phyloP scores from a whole-genome alignment of 2,329 filamentous ascomycete genomes.

The Curvularia sp. region DNA sequence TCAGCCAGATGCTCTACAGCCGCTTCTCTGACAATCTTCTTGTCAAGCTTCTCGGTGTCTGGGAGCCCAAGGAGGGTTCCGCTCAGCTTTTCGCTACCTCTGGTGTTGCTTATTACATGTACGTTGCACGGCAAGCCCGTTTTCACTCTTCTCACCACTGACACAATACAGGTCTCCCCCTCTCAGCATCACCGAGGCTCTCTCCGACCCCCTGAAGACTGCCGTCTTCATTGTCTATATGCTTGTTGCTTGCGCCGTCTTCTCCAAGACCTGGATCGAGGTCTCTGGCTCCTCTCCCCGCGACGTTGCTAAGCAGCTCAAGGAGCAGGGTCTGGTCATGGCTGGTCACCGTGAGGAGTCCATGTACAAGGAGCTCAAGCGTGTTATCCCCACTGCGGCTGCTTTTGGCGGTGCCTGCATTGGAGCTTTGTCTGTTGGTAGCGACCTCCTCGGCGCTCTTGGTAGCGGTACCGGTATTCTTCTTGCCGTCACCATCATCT shows the following conservation, averaged over 20 bases:
- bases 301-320: constrained; percentile 99
- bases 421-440: constrained; percentile 93
- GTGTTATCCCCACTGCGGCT: constrained; percentile 96
- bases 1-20: constrained; percentile 99
- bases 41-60: constrained; percentile 95
- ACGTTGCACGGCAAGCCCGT: neutral
- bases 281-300: constrained; percentile 97
- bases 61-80: constrained; percentile 96
- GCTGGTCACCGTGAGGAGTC: constrained; percentile 98
- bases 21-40: constrained; percentile 99
- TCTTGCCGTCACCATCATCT: constrained; percentile 99
- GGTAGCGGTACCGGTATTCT: constrained; percentile 98
- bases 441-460: constrained; percentile 93
- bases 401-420: constrained; percentile 99
- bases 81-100: constrained; percentile 93
- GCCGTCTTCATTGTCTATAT: constrained; percentile 96
- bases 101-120: constrained; percentile 98
- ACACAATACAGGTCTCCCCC: constrained; percentile 71
- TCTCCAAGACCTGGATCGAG: constrained; percentile 99
- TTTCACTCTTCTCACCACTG: constrained; percentile 15
- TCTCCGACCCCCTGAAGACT: constrained; percentile 96
- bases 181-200: constrained; percentile 94
- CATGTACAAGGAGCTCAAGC: constrained; percentile 99
- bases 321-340: constrained; percentile 99
- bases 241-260: constrained; percentile 95